Percentiles rank a stretch among this genome's conserved stretches.
These are phyloP conservation scores for Ophidiomyces ophidiicola DNA, from an alignment of 2,329 filamentous ascomycete genomes.

Conservation along the genomic window DNA sequence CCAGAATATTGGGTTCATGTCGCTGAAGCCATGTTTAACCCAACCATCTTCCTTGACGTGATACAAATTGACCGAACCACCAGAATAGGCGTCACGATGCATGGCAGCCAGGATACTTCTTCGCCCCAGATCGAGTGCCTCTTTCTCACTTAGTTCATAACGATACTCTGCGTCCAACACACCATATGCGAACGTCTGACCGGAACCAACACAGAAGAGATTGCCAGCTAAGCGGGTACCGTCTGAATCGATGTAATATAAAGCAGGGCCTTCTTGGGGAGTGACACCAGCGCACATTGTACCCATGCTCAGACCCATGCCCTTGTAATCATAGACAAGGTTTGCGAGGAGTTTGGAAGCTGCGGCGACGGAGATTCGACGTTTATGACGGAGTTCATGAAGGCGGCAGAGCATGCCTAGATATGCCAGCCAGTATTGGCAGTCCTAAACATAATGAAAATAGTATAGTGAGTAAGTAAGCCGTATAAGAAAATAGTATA, in stretches of 20 bases:
- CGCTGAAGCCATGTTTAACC: slow-evolving; percentile 96
- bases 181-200: slow-evolving; percentile 97
- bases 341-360: slow-evolving; percentile 98
- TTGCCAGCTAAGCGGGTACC: slow-evolving; percentile 86
- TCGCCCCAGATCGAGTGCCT: slow-evolving; percentile 79
- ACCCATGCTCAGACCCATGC: slow-evolving; percentile 96
- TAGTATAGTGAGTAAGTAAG: neutral
- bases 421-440: slow-evolving; percentile 99
- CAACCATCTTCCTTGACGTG: slow-evolving; percentile 98
- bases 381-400: slow-evolving; percentile 98
- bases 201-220: slow-evolving; percentile 94
- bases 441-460: slow-evolving; percentile 49
- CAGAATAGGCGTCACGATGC: slow-evolving; percentile 95
- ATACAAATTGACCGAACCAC: slow-evolving; percentile 97
- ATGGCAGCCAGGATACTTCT: slow-evolving; percentile 92
- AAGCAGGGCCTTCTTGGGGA: slow-evolving; percentile 76
- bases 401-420: slow-evolving; percentile 98
- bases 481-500: neutral
- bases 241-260: slow-evolving; percentile 98
- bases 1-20: slow-evolving; percentile 99
- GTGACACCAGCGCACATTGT: slow-evolving; percentile 99
- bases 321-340: slow-evolving; percentile 96
- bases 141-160: slow-evolving; percentile 76
- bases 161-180: slow-evolving; percentile 91
- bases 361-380: slow-evolving; percentile 91